phyloP scores from a whole-genome alignment of 2,329 filamentous ascomycete genomes.

The Fusarium sp. region DNA sequence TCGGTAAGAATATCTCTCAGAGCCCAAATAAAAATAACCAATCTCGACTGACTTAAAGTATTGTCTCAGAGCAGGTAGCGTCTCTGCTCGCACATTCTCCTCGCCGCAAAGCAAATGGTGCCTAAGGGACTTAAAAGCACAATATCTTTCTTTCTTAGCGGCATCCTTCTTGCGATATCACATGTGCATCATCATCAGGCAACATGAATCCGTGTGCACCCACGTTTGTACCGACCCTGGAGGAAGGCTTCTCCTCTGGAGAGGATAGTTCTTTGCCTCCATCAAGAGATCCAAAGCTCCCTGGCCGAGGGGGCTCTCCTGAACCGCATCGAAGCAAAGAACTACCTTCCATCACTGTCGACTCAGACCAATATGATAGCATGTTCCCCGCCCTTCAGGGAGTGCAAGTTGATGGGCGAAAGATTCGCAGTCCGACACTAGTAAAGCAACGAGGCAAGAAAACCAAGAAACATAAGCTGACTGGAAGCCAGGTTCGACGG shows the following conservation, averaged over 20 bases:
- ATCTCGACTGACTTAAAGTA: neutral
- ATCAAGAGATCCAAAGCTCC: slow-evolving; percentile 4
- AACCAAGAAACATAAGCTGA: neutral
- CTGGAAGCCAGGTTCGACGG: neutral
- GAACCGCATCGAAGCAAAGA: neutral
- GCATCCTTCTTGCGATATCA: neutral
- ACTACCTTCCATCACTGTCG: slow-evolving; percentile 19
- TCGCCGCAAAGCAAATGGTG: neutral
- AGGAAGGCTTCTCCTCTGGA: slow-evolving; percentile 5
- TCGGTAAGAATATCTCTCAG: neutral
- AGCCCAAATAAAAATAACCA: neutral
- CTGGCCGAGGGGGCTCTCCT: slow-evolving; percentile 1
- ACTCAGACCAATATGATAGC: slow-evolving; percentile 38
- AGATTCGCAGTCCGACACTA: neutral
- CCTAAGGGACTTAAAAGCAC: neutral
- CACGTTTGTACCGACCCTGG: slow-evolving; percentile 43
- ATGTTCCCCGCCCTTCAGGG: slow-evolving; percentile 42
- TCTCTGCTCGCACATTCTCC: too few relatives aligned
- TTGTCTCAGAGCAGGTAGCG: neutral
- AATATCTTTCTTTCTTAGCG: neutral
- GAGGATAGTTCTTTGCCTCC: slow-evolving; percentile 1
- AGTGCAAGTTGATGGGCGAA: slow-evolving; percentile 5
- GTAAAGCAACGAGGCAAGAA: slow-evolving; percentile 1
- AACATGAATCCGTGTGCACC: slow-evolving; percentile 49
- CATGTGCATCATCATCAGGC: neutral